These are phyloP conservation scores for Fusarium sp. DNA, from an alignment of 2,329 filamentous ascomycete genomes.

Conservation along the genomic window DNA sequence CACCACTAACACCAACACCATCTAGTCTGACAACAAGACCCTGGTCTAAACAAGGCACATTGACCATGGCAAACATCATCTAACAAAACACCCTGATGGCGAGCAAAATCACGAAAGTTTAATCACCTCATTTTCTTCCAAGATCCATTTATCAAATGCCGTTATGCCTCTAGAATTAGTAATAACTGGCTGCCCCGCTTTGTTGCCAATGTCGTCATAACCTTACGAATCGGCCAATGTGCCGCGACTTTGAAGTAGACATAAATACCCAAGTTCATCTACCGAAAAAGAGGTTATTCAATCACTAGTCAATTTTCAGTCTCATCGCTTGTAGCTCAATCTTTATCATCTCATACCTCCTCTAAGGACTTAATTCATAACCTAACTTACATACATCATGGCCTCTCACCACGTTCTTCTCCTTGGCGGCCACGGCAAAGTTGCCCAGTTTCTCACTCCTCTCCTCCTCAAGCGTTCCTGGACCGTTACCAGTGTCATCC, in stretches of 20 bases:
- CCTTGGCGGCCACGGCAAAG: conserved; percentile 86
- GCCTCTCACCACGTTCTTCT: conserved; percentile 72
- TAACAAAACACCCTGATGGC: conserved; percentile 16
- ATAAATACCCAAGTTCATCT: conserved; percentile 12
- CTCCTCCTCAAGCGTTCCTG: conserved; percentile 81
- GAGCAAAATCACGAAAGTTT: conserved; percentile 7
- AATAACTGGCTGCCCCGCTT: conserved; percentile 33
- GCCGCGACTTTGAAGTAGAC: background rate
- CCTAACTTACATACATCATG: conserved; percentile 45
- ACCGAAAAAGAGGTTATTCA: background rate
- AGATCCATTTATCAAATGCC: conserved; percentile 13
- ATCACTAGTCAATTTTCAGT: background rate
- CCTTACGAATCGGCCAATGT: conserved; percentile 10
- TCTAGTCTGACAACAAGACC: conserved; percentile 1
- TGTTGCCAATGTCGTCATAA: conserved; percentile 41
- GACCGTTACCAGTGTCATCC: conserved; percentile 84
- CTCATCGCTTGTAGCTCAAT: background rate
- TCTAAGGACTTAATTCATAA: background rate
- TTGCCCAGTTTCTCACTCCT: conserved; percentile 81
- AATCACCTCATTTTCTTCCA: background rate
- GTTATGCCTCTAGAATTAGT: conserved; percentile 31
- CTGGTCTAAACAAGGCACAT: background rate
- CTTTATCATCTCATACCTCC: background rate
- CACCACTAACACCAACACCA: conserved; percentile 7
- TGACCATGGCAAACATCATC: background rate